Percentiles rank a stretch among this genome's conserved stretches.
phyloP scores from a whole-genome alignment of 2,329 filamentous ascomycete species.

The Acrodontium crateriforme region DNA sequence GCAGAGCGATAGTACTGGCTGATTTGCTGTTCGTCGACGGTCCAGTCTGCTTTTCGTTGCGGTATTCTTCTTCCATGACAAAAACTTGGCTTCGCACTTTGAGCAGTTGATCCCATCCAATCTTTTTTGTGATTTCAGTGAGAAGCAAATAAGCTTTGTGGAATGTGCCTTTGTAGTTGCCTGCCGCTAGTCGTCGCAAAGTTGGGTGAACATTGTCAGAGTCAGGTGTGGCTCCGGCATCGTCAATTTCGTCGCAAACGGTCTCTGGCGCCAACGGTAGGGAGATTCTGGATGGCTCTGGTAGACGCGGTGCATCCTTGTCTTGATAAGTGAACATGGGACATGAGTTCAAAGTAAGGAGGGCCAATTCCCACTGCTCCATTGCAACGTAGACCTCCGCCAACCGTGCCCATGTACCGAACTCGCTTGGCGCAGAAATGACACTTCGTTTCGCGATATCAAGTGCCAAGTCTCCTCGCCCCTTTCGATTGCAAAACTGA shows the following conservation, averaged over 20 bases:
- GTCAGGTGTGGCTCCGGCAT: slow-evolving; percentile 63
- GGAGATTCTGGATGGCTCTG: slow-evolving; percentile 75
- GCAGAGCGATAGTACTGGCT: slow-evolving; percentile 65
- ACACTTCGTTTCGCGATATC: slow-evolving; percentile 91
- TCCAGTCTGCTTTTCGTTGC: slow-evolving; percentile 60
- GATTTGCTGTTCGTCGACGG: slow-evolving; percentile 45
- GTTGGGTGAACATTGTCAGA: slow-evolving; percentile 79
- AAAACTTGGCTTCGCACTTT: slow-evolving; percentile 95
- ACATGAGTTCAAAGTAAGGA: slow-evolving; percentile 92
- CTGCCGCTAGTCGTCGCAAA: slow-evolving; percentile 70
- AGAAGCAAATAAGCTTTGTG: slow-evolving; percentile 86
- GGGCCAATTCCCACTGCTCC: slow-evolving; percentile 92
- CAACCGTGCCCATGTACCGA: slow-evolving; percentile 87
- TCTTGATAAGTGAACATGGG: slow-evolving; percentile 99
- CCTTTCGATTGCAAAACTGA: slow-evolving; percentile 79
- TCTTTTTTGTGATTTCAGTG: slow-evolving; percentile 90
- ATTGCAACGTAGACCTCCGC: slow-evolving; percentile 87
- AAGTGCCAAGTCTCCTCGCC: slow-evolving; percentile 71
- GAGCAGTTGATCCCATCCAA: slow-evolving; percentile 92
- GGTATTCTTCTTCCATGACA: slow-evolving; percentile 98
- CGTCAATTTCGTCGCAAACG: slow-evolving; percentile 89
- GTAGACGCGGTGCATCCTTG: slow-evolving; percentile 90
- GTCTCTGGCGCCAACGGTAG: slow-evolving; percentile 81
- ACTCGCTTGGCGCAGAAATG: slow-evolving; percentile 89
- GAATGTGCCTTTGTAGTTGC: slow-evolving; percentile 88